Evolutionary conservation across 768 basidiomycete species (phyloP), one percentile per base, ranked within the genome.

Genomic region (Tylopilus cervinicoccineus): DNA sequence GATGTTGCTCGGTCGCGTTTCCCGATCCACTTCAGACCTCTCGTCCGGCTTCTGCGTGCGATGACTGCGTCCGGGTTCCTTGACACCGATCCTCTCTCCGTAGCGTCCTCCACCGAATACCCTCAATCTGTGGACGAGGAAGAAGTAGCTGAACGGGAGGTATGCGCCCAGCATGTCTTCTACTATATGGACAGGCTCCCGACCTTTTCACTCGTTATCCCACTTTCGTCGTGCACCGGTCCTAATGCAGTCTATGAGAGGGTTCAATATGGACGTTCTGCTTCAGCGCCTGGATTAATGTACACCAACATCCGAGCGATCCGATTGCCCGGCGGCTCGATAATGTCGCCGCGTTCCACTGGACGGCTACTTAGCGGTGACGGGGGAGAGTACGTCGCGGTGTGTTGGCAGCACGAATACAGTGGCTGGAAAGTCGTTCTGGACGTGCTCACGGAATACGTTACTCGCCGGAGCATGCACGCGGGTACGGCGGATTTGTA

Each of bases 401-500:
- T 94, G 1, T 75, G 78, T 17, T 96, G 93, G 93, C 76, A 84
- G 52, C 83, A 87, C 54, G 73, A 81, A 38, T 83, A 92, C 59
- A 89, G 86, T 7, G 91, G 88, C 3, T 96, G 93, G 93, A 86
- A 80, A 54, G 64, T 95, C 13, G 67, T 95, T 6, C 64, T 92
- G n/a, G 92, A 93, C 56, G 70, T 94, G 9, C 71, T 95, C 44
- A 79, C 80, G 5, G 84, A 87, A 60, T 90, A 86, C 60, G 81
- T 86, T 47, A 82, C 80, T 49, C 77, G 78, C 26, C 69, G 75
- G 48, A 75, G 79, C 10, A 64, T 74, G 58, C 69, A 76, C 39
- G 50, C 71, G n/a, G 57, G 65, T 2, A 62, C 63, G 7, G 69
- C 20, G 65, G 74, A 17, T 64, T 63, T 69, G 12, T 79, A 79